Evolutionary conservation across 75 land plant species (phyloP).

Genomic region (Larix kaempferi): DNA sequence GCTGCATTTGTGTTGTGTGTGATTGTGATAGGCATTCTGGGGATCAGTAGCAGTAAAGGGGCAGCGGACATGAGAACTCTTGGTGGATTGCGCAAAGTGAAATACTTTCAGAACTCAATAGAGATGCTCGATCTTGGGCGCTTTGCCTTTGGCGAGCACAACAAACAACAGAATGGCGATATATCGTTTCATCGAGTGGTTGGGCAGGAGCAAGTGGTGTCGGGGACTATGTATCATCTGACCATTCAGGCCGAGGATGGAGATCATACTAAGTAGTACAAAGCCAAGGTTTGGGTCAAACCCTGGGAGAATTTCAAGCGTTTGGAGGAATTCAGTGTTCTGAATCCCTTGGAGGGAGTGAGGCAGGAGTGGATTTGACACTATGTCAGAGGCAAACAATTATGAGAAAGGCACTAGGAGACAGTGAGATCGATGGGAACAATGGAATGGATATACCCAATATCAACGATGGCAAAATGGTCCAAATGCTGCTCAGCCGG

Average conservation of each 20-base stretch:
- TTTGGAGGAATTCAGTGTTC: conserved; percentile 65
- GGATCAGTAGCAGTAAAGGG: no score
- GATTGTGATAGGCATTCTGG: no score
- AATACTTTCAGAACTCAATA: no score
- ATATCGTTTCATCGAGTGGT: conserved; percentile 39
- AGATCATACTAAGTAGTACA: conserved; percentile 50
- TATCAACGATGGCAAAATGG: conserved; percentile 50
- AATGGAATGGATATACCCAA: conserved; percentile 42
- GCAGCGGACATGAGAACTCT: no score
- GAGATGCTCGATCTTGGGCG: no score
- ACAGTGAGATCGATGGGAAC: conserved; percentile 45
- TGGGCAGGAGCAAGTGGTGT: conserved; percentile 69
- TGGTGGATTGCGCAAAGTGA: no score
- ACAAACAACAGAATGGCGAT: no score
- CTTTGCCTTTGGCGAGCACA: no score
- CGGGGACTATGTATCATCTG: conserved; percentile 61
- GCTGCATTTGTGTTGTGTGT: no score
- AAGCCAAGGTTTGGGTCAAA: conserved; percentile 87
- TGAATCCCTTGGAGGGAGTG: conserved; percentile 29
- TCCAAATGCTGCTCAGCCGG: conserved; percentile 29
- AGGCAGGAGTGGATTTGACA: conserved; percentile 18
- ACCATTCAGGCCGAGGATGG: conserved; percentile 52
- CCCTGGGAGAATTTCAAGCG: conserved; percentile 74
- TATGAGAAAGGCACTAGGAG: no score
- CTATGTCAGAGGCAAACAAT: conserved; percentile 28